Evolutionary conservation across 2,329 filamentous ascomycete genomes (phyloP).

Genomic region (Orbilia quercus): DNA sequence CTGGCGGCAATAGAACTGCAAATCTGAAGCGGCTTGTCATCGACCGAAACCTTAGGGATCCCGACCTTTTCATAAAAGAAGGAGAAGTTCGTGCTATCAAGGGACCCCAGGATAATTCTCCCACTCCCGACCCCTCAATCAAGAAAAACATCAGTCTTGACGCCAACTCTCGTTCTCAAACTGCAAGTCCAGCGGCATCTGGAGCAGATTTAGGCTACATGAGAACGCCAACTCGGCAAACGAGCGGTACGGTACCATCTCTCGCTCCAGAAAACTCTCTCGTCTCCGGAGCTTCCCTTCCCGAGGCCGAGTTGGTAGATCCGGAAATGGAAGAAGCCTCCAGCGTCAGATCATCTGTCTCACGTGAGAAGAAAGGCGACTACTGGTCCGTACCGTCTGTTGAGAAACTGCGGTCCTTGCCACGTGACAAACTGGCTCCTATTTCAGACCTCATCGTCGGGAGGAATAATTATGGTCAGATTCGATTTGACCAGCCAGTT

Average conservation of each 20-base stretch:
- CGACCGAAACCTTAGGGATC: conserved; percentile 82
- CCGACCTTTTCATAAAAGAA: conserved; percentile 60
- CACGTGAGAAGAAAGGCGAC: conserved; percentile 72
- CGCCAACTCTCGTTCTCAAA: conserved; percentile 39
- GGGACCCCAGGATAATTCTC: conserved; percentile 61
- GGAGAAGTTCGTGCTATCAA: conserved; percentile 68
- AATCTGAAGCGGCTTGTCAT: conserved; percentile 92
- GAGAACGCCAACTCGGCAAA: conserved; percentile 50
- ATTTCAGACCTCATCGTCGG: conserved; percentile 83
- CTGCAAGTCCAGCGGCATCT: conserved; percentile 32
- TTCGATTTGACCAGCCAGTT: conserved; percentile 83
- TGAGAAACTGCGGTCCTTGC: conserved; percentile 81
- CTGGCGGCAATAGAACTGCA: conserved; percentile 62
- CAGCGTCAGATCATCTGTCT: conserved; percentile 42
- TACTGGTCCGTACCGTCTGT: conserved; percentile 88
- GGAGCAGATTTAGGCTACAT: conserved; percentile 50
- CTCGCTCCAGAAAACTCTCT: conserved; percentile 46
- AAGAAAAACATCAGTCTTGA: conserved; percentile 53
- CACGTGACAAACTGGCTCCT: conserved; percentile 78
- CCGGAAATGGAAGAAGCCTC: conserved; percentile 60
- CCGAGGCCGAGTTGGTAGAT: conserved; percentile 64
- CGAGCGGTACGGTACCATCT: conserved; percentile 15
- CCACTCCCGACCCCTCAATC: conserved; percentile 57
- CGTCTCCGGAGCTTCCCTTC: conserved; percentile 72
- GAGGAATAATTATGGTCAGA: conserved; percentile 80